Evolutionary conservation across 2,329 filamentous ascomycete species (phyloP).

Genomic region (Arthrobotrys sphaeroides): DNA sequence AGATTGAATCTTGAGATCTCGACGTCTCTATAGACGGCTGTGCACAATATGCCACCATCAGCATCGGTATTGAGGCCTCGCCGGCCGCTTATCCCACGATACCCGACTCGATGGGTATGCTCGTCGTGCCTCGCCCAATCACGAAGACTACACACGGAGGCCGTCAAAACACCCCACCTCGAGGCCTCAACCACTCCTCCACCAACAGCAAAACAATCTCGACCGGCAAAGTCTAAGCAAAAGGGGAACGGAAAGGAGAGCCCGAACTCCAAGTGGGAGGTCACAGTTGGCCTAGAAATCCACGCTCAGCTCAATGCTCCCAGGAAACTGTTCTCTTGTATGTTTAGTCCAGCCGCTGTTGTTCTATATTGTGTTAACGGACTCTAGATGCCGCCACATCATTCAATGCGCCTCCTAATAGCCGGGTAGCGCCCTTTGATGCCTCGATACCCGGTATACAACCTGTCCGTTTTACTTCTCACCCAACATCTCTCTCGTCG

Average conservation of each 20-base stretch:
- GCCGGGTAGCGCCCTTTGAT: constrained; percentile 89
- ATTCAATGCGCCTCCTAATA: constrained; percentile 77
- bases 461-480: constrained; percentile 66
- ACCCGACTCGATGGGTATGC: constrained; percentile 25
- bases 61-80: constrained; percentile 2
- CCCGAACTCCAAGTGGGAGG: constrained; percentile 72
- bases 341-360: constrained; percentile 38
- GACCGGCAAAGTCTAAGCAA: neutral
- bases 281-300: constrained; percentile 96
- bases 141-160: neutral
- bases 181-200: constrained; percentile 5
- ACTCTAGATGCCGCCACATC: constrained; percentile 67
- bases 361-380: neutral
- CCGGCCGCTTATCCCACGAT: neutral
- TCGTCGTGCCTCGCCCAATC: constrained; percentile 27
- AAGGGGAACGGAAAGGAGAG: neutral
- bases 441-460: constrained; percentile 88
- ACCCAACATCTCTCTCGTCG: constrained; percentile 55
- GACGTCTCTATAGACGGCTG: neutral
- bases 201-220: neutral
- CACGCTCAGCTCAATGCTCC: constrained; percentile 93
- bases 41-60: constrained; percentile 11
- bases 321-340: constrained; percentile 85
- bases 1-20: neutral
- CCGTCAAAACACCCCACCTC: constrained; percentile 3